These are phyloP conservation scores for Nemania diffusa DNA, from an alignment of 2,329 filamentous ascomycete genomes.

Conservation along the genomic window DNA sequence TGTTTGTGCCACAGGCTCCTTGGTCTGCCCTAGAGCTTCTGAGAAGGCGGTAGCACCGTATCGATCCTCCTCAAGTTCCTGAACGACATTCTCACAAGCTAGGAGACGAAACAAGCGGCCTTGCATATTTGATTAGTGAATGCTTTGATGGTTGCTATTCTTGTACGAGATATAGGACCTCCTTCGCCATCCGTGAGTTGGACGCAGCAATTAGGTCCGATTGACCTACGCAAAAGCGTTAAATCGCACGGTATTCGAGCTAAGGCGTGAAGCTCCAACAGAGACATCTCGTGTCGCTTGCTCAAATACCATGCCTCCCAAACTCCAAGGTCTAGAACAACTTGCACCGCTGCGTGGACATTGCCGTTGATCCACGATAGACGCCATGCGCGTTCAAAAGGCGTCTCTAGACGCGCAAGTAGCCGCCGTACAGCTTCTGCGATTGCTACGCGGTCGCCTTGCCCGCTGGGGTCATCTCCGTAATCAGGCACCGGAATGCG, in stretches of 20 bases:
- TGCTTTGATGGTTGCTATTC: not conserved
- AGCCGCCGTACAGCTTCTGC: constrained; percentile 22
- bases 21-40: constrained; percentile 18
- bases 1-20: constrained; percentile 27
- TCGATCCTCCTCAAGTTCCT: constrained; percentile 28
- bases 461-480: not conserved
- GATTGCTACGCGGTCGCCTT: constrained; percentile 11
- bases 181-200: not conserved
- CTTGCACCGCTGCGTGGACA: constrained; percentile 19
- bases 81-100: constrained; percentile 24
- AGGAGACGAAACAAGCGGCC: constrained; percentile 34
- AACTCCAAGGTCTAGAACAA: constrained; percentile 24
- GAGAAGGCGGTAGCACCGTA: constrained; percentile 31
- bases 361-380: constrained; percentile 30
- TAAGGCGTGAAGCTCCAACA: constrained; percentile 23
- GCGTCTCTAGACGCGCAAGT: constrained; percentile 29
- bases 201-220: not conserved
- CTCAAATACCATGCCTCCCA: constrained; percentile 27
- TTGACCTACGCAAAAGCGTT: constrained; percentile 25
- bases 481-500: constrained; percentile 4
- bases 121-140: not conserved
- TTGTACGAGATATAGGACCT: not conserved
- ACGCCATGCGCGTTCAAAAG: constrained; percentile 31
- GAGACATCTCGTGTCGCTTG: constrained; percentile 18
- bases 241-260: constrained; percentile 25